A percentile compares a stretch with the other conserved stretches of the same genome.
Evolutionary conservation across 1,284 basidiomycete genomes (phyloP).

Genomic region (Puccinia polysora): DNA sequence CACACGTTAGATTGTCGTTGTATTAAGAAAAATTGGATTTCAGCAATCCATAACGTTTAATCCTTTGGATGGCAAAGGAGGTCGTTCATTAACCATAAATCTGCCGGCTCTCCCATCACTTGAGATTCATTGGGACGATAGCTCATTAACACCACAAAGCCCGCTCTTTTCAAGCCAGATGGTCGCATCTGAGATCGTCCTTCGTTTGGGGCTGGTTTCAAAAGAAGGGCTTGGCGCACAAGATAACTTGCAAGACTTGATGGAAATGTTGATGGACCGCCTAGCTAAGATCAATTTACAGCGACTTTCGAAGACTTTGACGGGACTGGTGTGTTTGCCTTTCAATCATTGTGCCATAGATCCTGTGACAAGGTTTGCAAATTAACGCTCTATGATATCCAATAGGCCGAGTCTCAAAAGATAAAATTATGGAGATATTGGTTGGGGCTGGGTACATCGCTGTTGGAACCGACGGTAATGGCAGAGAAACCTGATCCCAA

Average conservation of each 20-base stretch:
- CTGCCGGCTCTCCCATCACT: not conserved
- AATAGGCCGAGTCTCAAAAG: constrained; percentile 1
- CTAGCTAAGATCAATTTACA: not conserved
- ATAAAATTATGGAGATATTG: not conserved
- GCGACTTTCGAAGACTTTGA: not conserved
- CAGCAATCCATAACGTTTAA: not conserved
- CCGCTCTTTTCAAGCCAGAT: constrained; percentile 3
- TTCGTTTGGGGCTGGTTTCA: not conserved
- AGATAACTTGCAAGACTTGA: not conserved
- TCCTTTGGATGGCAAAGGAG: not conserved
- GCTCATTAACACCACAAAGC: not conserved
- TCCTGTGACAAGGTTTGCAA: not conserved
- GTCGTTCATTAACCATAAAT: not conserved
- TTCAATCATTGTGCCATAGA: not conserved
- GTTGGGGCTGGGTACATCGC: not conserved
- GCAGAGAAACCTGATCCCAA: not conserved
- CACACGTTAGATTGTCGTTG: not conserved
- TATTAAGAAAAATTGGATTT: not conserved
- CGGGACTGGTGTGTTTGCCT: not conserved
- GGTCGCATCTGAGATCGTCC: not conserved
- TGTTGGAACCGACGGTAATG: not conserved
- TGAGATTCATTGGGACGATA: constrained; percentile 1
- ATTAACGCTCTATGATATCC: not conserved
- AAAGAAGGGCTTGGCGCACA: not conserved
- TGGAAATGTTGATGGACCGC: not conserved